Evolutionary conservation across 2,329 filamentous ascomycete species (phyloP).

Genomic region (Fusarium setosum): DNA sequence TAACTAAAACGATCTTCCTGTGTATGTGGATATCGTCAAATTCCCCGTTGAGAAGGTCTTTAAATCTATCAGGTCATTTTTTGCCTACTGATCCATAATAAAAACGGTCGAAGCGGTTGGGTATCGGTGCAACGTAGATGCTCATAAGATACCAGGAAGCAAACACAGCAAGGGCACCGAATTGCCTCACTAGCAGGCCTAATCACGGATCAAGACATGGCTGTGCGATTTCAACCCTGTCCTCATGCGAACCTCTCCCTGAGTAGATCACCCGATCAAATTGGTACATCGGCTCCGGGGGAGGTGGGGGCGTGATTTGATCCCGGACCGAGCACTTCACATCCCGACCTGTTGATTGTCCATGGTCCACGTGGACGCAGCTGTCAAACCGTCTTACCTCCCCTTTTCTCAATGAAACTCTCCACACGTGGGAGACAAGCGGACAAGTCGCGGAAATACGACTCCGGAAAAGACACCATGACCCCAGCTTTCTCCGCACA

Average conservation of each 20-base stretch:
- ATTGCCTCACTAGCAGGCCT: neutral
- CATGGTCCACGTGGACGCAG: neutral
- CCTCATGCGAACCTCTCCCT: neutral
- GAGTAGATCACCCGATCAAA: neutral
- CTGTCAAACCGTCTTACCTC: neutral
- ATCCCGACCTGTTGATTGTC: neutral
- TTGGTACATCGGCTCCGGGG: neutral
- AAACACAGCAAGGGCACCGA: neutral
- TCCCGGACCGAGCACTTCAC: neutral
- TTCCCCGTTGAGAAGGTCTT: neutral
- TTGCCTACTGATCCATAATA: neutral
- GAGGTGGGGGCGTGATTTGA: neutral
- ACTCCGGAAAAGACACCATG: neutral
- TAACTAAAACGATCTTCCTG: neutral
- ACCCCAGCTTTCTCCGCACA: constrained; percentile 7
- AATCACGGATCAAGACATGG: neutral
- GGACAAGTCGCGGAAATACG: neutral
- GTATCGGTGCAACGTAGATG: neutral
- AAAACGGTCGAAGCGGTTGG: neutral
- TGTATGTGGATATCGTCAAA: neutral
- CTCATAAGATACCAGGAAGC: neutral
- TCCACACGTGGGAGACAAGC: neutral
- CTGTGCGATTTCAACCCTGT: neutral
- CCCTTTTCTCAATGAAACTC: neutral
- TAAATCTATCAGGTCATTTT: neutral